These are phyloP conservation scores for Pogostemon cablin DNA, from an alignment of 257 asterid genomes.

Conservation along the genomic window DNA sequence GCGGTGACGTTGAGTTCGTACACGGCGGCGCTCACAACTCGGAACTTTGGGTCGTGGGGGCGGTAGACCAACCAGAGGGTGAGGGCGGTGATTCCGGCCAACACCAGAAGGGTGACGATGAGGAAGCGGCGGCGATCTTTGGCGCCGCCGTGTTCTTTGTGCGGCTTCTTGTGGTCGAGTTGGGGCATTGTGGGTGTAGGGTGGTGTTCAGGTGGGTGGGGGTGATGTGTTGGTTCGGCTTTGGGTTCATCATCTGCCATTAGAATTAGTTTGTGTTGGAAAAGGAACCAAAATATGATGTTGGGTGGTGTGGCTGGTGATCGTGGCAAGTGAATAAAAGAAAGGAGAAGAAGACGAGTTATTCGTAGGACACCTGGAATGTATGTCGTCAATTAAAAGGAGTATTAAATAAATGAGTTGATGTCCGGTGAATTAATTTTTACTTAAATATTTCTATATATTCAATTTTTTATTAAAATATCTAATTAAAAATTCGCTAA, in stretches of 20 bases:
- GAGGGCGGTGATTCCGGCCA: slow-evolving; percentile 52
- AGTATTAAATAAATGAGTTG: too few species aligned
- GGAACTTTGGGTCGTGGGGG: slow-evolving; percentile 60
- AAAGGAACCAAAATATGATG: background rate
- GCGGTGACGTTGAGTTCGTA: slow-evolving; percentile 50
- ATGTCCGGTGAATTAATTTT: too few species aligned
- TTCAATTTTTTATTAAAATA: too few species aligned
- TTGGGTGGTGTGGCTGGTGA: slow-evolving; percentile 7
- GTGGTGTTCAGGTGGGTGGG: background rate
- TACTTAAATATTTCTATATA: too few species aligned
- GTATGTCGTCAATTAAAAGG: background rate
- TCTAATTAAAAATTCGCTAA: too few species aligned
- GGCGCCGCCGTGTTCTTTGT: slow-evolving; percentile 12
- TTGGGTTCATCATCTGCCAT: slow-evolving; percentile 27
- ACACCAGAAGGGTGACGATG: slow-evolving; percentile 37
- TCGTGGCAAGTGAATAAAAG: slow-evolving; percentile 35
- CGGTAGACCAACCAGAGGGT: slow-evolving; percentile 58
- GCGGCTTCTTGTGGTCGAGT: background rate
- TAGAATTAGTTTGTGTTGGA: background rate
- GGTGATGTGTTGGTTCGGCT: background rate
- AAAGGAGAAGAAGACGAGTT: slow-evolving; percentile 21
- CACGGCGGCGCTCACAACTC: slow-evolving; percentile 55
- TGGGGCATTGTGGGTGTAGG: slow-evolving; percentile 29
- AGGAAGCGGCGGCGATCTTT: slow-evolving; percentile 30
- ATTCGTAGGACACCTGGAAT: slow-evolving; percentile 33